Evolutionary conservation across 805 yeast genomes (phyloP).

Genomic region (Suhomyces canberraensis): DNA sequence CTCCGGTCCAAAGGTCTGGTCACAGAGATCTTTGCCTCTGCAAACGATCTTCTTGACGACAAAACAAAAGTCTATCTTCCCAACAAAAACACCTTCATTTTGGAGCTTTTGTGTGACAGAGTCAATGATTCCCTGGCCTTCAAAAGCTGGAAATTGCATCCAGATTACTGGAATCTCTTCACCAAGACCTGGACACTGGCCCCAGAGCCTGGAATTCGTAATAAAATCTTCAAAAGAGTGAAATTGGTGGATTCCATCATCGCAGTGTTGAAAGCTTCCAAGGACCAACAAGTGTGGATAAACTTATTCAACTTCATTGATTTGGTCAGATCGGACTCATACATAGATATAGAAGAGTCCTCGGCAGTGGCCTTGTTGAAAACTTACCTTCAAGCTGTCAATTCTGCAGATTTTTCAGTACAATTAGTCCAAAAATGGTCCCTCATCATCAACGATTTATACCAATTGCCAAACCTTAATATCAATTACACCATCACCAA

Average conservation of each 20-base stretch:
- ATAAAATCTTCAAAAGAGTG: slow-evolving; percentile 37
- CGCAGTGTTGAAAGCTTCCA: slow-evolving; percentile 10
- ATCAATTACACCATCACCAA: slow-evolving; percentile 25
- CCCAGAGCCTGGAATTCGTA: slow-evolving; percentile 21
- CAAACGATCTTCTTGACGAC: slow-evolving; percentile 30
- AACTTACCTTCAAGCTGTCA: slow-evolving; percentile 11
- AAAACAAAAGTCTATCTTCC: slow-evolving; percentile 47
- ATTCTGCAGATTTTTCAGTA: not conserved
- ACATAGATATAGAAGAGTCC: slow-evolving; percentile 32
- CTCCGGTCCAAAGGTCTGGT: slow-evolving; percentile 53
- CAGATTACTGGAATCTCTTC: slow-evolving; percentile 51
- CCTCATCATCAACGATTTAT: slow-evolving; percentile 18
- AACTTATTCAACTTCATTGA: slow-evolving; percentile 17
- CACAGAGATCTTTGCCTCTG: slow-evolving; percentile 37
- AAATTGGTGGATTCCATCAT: slow-evolving; percentile 17
- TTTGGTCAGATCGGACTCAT: slow-evolving; percentile 21
- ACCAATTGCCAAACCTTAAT: slow-evolving; percentile 20
- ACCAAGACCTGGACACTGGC: slow-evolving; percentile 32
- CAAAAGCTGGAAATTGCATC: slow-evolving; percentile 40
- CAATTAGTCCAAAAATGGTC: slow-evolving; percentile 20
- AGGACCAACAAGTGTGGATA: slow-evolving; percentile 11
- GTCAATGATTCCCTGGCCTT: slow-evolving; percentile 49
- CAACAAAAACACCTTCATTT: slow-evolving; percentile 48
- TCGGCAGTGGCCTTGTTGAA: slow-evolving; percentile 24
- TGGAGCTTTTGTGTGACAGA: slow-evolving; percentile 60